A percentile compares a stretch with the other conserved stretches of the same genome.
Conservation (phyloP, 129 eudicot genomes). For the Centrapalus pauciflorus region DNA sequence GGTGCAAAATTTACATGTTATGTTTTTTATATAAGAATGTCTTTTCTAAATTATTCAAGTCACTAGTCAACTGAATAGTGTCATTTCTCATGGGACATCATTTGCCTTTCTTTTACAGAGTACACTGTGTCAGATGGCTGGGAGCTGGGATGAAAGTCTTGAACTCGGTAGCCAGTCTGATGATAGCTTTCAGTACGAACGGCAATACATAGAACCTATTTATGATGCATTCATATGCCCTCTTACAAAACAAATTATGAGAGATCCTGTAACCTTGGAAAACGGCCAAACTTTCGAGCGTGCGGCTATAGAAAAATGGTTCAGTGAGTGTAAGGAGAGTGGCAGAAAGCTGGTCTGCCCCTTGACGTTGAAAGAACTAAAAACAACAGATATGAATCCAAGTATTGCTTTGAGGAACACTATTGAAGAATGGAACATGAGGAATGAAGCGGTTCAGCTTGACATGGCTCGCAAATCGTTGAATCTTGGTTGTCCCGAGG, state of each 20-base stretch:
- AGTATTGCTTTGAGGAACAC: constrained; percentile 82
- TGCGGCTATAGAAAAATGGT: constrained; percentile 95
- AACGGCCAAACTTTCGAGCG: constrained; percentile 89
- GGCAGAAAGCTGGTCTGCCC: constrained; percentile 75
- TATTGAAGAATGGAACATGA: constrained; percentile 91
- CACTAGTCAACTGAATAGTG: background rate
- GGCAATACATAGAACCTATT: constrained; percentile 73
- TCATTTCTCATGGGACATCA: background rate
- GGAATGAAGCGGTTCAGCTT: constrained; percentile 89
- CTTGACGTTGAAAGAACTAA: constrained; percentile 55
- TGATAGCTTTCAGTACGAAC: constrained; percentile 64
- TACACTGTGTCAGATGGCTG: constrained; percentile 48
- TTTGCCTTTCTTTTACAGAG: constrained; percentile 16
- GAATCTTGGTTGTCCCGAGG: constrained; percentile 45
- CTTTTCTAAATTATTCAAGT: background rate
- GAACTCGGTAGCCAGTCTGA: constrained; percentile 79
- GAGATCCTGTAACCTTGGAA: constrained; percentile 79
- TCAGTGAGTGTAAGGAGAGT: constrained; percentile 63
- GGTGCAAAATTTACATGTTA: background rate
- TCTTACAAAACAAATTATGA: constrained; percentile 86
- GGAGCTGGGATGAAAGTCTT: constrained; percentile 63
- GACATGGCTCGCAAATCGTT: constrained; percentile 82
- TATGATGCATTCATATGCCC: constrained; percentile 89
- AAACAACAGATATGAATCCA: constrained; percentile 76
- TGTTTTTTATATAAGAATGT: background rate